These are phyloP conservation scores for Selaginella moellendorffii DNA, from an alignment of 75 land plant genomes.

Conservation along the genomic window DNA sequence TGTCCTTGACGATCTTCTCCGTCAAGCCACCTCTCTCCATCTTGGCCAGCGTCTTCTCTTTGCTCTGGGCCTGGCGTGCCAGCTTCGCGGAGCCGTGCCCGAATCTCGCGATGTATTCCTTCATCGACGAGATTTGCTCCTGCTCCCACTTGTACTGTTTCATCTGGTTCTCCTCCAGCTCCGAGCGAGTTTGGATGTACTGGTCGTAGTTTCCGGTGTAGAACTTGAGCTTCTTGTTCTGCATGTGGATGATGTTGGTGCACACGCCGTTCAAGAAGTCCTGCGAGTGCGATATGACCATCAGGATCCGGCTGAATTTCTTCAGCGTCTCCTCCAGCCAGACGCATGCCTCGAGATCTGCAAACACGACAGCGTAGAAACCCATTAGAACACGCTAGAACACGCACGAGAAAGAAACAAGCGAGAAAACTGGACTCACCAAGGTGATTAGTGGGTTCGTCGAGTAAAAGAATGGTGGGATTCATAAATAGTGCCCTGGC, in stretches of 20 bases:
- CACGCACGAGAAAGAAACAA: background rate
- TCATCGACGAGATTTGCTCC: slow-evolving; percentile 69
- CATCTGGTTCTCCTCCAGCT: slow-evolving; percentile 86
- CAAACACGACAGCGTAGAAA: slow-evolving; percentile 1
- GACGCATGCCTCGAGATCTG: slow-evolving; percentile 96
- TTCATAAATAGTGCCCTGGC: slow-evolving; percentile 86
- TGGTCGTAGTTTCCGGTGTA: slow-evolving; percentile 84
- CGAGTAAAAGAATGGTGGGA: slow-evolving; percentile 74
- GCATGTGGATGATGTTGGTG: slow-evolving; percentile 95
- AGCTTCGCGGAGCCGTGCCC: slow-evolving; percentile 84
- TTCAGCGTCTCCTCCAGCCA: slow-evolving; percentile 87
- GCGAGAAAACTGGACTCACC: slow-evolving; percentile 31
- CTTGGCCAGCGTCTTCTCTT: slow-evolving; percentile 79
- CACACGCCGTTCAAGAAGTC: slow-evolving; percentile 94
- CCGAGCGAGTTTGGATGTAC: slow-evolving; percentile 68
- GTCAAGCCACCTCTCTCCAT: slow-evolving; percentile 85
- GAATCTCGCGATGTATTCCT: slow-evolving; percentile 87
- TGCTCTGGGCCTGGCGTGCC: slow-evolving; percentile 83
- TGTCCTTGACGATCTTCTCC: slow-evolving; percentile 55
- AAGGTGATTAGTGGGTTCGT: slow-evolving; percentile 93
- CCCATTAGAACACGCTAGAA: no score
- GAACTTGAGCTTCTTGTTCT: slow-evolving; percentile 66
- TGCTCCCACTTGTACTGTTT: slow-evolving; percentile 90
- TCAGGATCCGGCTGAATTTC: slow-evolving; percentile 77
- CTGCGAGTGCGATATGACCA: slow-evolving; percentile 91